phyloP scores from a whole-genome alignment of 306 rosid genomes.

The Acmispon strigosus region DNA sequence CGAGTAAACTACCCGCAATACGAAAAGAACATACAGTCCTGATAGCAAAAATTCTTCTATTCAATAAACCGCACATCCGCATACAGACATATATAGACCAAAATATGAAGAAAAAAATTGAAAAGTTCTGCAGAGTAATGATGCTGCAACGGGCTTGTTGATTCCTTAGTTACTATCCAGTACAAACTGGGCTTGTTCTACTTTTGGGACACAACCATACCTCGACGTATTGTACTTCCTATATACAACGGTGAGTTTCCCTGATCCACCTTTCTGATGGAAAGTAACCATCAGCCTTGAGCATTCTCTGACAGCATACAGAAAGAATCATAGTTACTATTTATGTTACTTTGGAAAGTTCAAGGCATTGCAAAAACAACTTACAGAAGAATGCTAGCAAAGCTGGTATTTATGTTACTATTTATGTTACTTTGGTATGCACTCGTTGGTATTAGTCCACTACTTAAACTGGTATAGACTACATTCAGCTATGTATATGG shows the following conservation, averaged over 20 bases:
- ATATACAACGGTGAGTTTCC: slow-evolving; percentile 36
- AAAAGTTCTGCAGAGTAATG: not conserved
- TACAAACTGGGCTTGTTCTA: slow-evolving; percentile 45
- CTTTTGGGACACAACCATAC: slow-evolving; percentile 62
- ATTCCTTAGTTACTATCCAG: slow-evolving; percentile 11
- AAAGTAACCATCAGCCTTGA: slow-evolving; percentile 65
- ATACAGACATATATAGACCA: not conserved
- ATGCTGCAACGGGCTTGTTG: slow-evolving; percentile 5
- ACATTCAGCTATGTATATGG: slow-evolving; percentile 70
- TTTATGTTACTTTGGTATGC: too few relatives aligned
- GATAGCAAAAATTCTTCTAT: too few relatives aligned
- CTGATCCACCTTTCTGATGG: slow-evolving; percentile 65
- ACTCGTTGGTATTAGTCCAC: slow-evolving; percentile 75
- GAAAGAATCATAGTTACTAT: not conserved
- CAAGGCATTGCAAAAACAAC: slow-evolving; percentile 18
- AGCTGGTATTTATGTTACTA: too few relatives aligned
- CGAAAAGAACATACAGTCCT: too few relatives aligned
- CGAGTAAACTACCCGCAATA: too few relatives aligned
- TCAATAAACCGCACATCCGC: too few relatives aligned
- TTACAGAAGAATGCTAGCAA: slow-evolving; percentile 69
- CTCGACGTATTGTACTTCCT: slow-evolving; percentile 57
- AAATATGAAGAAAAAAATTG: not conserved
- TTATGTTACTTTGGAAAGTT: not conserved
- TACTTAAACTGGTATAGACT: slow-evolving; percentile 44
- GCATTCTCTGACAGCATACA: slow-evolving; percentile 51